These are phyloP conservation scores for Coniochaeta sp. DNA, from an alignment of 2,329 filamentous ascomycete genomes.

Conservation along the genomic window DNA sequence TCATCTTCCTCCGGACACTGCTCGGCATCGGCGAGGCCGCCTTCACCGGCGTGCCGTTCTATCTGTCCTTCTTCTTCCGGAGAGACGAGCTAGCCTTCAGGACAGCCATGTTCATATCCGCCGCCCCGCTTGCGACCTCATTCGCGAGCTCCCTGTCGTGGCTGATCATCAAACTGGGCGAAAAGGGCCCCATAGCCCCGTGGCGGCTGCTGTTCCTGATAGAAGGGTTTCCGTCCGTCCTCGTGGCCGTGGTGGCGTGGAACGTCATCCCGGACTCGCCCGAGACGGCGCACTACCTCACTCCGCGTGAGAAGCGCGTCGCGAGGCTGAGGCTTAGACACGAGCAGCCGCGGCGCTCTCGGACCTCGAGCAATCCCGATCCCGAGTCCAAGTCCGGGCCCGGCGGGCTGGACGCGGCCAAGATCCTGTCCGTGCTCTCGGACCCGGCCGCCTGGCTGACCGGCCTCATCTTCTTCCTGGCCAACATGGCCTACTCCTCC, in stretches of 20 bases:
- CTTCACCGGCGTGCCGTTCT: constrained; percentile 57
- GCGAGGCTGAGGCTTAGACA: constrained; percentile 59
- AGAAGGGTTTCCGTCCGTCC: constrained; percentile 76
- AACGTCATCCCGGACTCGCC: constrained; percentile 70
- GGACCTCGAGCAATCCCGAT: constrained; percentile 3
- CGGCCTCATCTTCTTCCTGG: constrained; percentile 76
- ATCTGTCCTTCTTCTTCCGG: constrained; percentile 57
- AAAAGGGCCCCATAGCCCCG: constrained; percentile 60
- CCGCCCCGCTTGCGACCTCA: constrained; percentile 71
- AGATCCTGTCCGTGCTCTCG: constrained; percentile 49
- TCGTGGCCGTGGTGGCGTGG: constrained; percentile 70
- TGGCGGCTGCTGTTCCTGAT: constrained; percentile 82
- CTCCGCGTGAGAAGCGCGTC: constrained; percentile 56
- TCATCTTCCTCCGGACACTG: constrained; percentile 47
- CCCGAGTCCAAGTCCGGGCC: constrained; percentile 6
- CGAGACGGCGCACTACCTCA: constrained; percentile 55
- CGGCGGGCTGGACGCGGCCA: constrained; percentile 40
- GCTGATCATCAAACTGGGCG: constrained; percentile 64
- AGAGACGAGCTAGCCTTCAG: constrained; percentile 71
- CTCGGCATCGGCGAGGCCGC: constrained; percentile 59
- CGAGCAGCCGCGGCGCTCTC: constrained; percentile 21
- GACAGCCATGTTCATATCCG: constrained; percentile 81
- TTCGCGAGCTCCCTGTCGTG: constrained; percentile 77
- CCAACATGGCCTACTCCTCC: constrained; percentile 82
- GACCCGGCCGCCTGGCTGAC: constrained; percentile 70